Conservation (phyloP, 1,284 basidiomycete genomes). For the Abortiporus biennis region DNA sequence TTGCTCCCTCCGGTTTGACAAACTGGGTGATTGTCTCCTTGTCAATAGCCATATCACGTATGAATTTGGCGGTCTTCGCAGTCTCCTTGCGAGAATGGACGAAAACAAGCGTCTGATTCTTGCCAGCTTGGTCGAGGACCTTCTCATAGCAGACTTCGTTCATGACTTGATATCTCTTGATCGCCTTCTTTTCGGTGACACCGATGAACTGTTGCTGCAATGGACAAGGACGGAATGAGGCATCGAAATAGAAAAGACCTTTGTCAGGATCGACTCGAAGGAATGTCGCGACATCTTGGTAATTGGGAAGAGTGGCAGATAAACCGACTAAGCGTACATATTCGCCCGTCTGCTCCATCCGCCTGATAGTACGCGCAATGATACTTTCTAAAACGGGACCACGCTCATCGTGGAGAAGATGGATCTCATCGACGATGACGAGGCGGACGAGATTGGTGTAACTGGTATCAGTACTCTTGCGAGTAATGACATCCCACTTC, state of each 20-base stretch:
- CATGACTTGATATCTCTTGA: slow-evolving; percentile 96
- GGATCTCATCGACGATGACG: slow-evolving; percentile 98
- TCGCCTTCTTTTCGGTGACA: slow-evolving; percentile 98
- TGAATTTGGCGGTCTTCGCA: slow-evolving; percentile 93
- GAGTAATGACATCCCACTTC: slow-evolving; percentile 99
- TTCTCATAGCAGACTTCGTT: slow-evolving; percentile 99
- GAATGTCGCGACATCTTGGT: slow-evolving; percentile 98
- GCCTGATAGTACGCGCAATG: slow-evolving; percentile 85
- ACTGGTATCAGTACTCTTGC: slow-evolving; percentile 94
- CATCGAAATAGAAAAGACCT: slow-evolving; percentile 97
- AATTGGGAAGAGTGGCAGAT: slow-evolving; percentile 96
- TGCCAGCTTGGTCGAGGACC: slow-evolving; percentile 88
- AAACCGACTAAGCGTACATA: slow-evolving; percentile 94
- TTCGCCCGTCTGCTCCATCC: slow-evolving; percentile 93
- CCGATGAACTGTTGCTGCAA: slow-evolving; percentile 97
- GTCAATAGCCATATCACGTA: slow-evolving; percentile 94
- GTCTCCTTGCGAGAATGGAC: slow-evolving; percentile 99
- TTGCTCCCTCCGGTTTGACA: slow-evolving; percentile 86
- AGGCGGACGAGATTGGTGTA: slow-evolving; percentile 97
- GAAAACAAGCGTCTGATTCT: slow-evolving; percentile 91
- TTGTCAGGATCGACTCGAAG: slow-evolving; percentile 90
- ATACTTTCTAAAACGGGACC: slow-evolving; percentile 96
- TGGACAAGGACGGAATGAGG: slow-evolving; percentile 89
- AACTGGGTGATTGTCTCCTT: slow-evolving; percentile 96
- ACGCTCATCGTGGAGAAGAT: slow-evolving; percentile 95